Evolutionary conservation across 345 rosid genomes (phyloP).

Genomic region (Ceriops tagal): DNA sequence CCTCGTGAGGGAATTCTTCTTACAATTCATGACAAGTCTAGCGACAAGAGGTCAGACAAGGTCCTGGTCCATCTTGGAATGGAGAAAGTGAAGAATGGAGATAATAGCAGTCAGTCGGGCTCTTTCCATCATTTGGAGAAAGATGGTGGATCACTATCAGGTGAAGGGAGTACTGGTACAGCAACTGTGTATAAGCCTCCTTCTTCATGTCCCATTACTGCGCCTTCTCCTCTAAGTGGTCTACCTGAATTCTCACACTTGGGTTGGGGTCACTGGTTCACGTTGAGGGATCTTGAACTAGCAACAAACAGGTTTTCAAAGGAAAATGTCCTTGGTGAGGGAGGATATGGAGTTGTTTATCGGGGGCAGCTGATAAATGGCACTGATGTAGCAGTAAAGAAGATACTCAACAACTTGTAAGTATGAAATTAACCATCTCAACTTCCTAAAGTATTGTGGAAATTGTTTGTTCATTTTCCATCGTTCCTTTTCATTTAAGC

Average conservation of each 20-base stretch:
- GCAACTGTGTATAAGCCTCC: conserved; percentile 49
- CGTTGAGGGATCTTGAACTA: conserved; percentile 70
- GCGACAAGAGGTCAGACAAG: conserved; percentile 69
- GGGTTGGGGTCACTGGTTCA: conserved; percentile 94
- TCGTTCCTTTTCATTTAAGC: background rate
- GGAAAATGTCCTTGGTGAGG: conserved; percentile 74
- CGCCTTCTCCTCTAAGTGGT: conserved; percentile 68
- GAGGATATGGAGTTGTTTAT: conserved; percentile 80
- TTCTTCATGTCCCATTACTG: conserved; percentile 61
- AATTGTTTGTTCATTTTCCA: conserved; percentile 3
- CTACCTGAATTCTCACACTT: conserved; percentile 75
- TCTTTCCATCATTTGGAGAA: conserved; percentile 53
- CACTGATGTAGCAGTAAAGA: conserved; percentile 71
- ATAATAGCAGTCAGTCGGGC: conserved; percentile 48
- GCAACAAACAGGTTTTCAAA: conserved; percentile 72
- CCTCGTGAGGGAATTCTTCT: conserved; percentile 70
- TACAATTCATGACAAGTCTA: conserved; percentile 62
- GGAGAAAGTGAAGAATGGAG: conserved; percentile 61
- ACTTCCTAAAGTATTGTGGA: background rate
- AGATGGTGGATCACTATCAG: conserved; percentile 71
- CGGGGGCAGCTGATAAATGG: conserved; percentile 65
- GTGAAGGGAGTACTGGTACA: conserved; percentile 54
- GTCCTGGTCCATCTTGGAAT: conserved; percentile 76
- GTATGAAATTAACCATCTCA: conserved; percentile 20
- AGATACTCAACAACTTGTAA: conserved; percentile 69